Conservation (phyloP, 2,329 filamentous ascomycete species). For the Stagonosporopsis rhizophila region DNA sequence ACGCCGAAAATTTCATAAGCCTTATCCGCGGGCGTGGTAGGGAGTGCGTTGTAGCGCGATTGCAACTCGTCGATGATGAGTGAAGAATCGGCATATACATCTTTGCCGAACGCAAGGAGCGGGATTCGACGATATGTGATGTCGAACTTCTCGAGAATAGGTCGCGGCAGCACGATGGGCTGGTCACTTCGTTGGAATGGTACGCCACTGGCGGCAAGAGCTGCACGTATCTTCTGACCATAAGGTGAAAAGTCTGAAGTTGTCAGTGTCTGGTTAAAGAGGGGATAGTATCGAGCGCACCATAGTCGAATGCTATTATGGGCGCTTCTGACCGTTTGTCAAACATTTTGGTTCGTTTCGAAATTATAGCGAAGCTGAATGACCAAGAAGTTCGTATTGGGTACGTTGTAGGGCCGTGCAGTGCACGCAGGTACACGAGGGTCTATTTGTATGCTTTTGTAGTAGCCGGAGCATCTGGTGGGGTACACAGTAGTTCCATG, state of each 20-base stretch:
- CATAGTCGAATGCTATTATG: conserved; percentile 12
- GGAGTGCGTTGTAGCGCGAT: conserved; percentile 49
- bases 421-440: background rate
- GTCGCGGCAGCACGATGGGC: conserved; percentile 70
- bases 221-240: conserved; percentile 5
- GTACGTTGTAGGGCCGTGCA: no score
- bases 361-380: background rate
- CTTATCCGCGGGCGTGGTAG: conserved; percentile 48
- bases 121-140: conserved; percentile 74
- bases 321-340: conserved; percentile 1
- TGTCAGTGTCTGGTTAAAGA: background rate
- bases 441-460: background rate
- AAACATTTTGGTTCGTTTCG: background rate
- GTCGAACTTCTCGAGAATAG: conserved; percentile 67
- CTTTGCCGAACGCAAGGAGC: conserved; percentile 68
- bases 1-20: conserved; percentile 19
- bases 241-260: conserved; percentile 13
- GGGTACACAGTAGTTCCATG: background rate
- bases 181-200: conserved; percentile 50
- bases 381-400: background rate
- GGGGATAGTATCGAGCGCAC: background rate
- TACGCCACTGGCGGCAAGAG: conserved; percentile 5
- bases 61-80: conserved; percentile 73
- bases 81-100: conserved; percentile 74
- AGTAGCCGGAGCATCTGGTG: background rate